Evolutionary conservation across 2,329 filamentous ascomycete genomes (phyloP).

Genomic region (Microsporum ferrugineum): DNA sequence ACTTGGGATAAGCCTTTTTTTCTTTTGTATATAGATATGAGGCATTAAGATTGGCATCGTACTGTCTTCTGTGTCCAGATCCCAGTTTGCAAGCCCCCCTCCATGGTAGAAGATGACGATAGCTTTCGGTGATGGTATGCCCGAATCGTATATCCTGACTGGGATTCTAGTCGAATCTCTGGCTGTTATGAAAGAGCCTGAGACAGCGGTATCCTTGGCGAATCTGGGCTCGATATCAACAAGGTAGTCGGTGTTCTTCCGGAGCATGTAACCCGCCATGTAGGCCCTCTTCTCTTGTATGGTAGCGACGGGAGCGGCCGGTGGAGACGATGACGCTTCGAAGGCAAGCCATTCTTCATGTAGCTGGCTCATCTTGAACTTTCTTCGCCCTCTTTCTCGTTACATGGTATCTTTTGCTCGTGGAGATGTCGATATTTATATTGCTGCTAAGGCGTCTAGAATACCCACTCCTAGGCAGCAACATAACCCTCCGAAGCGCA

Average conservation of each 20-base stretch:
- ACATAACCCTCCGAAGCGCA: background rate
- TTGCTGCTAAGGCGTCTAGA: background rate
- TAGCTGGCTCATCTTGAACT: background rate
- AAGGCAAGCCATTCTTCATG: conserved; percentile 6
- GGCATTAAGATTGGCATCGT: background rate
- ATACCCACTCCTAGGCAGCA: background rate
- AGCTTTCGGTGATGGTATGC: background rate
- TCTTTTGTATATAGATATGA: too few relatives aligned
- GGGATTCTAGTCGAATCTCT: conserved; percentile 1
- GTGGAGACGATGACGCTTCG: background rate
- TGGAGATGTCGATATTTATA: background rate
- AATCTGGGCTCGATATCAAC: background rate
- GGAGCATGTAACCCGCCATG: background rate
- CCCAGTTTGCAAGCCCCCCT: background rate
- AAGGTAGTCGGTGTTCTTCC: background rate
- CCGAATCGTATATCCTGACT: conserved; percentile 8
- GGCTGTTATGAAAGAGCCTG: background rate
- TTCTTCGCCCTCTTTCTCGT: background rate
- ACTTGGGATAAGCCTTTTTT: background rate
- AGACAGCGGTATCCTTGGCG: background rate
- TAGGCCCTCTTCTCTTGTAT: background rate
- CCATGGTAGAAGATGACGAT: conserved; percentile 6
- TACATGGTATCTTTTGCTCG: background rate
- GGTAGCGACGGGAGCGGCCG: background rate
- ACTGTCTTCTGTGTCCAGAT: conserved; percentile 7